These are phyloP conservation scores for Tolypocladium endophyticum DNA, from an alignment of 2,329 filamentous ascomycete genomes.

Conservation along the genomic window DNA sequence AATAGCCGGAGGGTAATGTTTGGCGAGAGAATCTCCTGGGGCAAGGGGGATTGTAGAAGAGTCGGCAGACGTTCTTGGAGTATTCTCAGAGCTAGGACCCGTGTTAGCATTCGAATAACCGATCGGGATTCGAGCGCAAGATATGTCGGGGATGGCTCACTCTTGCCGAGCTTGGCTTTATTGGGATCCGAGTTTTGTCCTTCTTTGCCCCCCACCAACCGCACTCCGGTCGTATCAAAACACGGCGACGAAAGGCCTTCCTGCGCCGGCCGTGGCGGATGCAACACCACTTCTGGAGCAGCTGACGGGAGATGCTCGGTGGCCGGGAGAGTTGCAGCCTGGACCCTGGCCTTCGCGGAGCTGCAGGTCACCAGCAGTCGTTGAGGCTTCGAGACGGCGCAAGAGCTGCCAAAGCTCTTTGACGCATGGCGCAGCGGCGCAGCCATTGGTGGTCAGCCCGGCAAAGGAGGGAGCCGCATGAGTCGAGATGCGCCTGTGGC, in stretches of 20 bases:
- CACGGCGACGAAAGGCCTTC: conserved; percentile 9
- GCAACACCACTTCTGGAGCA: not conserved
- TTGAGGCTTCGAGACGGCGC: conserved; percentile 12
- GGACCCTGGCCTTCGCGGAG: conserved; percentile 19
- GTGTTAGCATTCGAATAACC: not conserved
- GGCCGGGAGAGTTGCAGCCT: conserved; percentile 8
- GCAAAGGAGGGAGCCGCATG: conserved; percentile 7
- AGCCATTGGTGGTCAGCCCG: conserved; percentile 19
- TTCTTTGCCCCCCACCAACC: conserved; percentile 14
- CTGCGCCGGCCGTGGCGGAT: not conserved
- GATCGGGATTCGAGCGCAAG: not conserved
- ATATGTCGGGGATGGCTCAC: conserved; percentile 26
- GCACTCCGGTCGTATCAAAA: conserved; percentile 21
- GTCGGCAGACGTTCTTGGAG: conserved; percentile 58
- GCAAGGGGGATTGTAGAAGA: conserved; percentile 54
- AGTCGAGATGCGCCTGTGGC: not conserved
- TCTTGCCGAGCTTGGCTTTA: conserved; percentile 53
- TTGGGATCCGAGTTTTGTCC: conserved; percentile 38
- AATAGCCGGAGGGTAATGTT: conserved; percentile 63
- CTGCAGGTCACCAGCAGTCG: conserved; percentile 10
- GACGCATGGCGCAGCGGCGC: conserved; percentile 18
- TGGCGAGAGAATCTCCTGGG: conserved; percentile 67
- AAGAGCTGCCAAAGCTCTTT: conserved; percentile 12
- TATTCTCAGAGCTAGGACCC: conserved; percentile 44
- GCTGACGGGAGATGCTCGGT: not conserved